These are phyloP conservation scores for Ceratobasidium sp. DNA, from an alignment of 1,284 basidiomycete species.

Conservation along the genomic window DNA sequence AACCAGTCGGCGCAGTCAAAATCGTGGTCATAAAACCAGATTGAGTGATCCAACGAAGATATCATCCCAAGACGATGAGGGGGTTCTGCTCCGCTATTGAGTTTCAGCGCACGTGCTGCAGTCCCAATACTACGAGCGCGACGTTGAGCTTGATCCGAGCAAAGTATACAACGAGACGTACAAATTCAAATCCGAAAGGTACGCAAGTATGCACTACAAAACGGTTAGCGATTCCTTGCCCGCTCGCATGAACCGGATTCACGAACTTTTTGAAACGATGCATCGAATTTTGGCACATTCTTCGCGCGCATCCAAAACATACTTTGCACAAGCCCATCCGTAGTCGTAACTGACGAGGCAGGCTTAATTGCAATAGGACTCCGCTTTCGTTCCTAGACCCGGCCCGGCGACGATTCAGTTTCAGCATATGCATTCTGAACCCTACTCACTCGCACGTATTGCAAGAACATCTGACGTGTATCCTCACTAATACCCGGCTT, in stretches of 20 bases:
- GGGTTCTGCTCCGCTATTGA: conserved; percentile 61
- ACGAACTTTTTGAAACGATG: conserved; percentile 78
- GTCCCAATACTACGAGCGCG: conserved; percentile 64
- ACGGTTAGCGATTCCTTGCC: background rate
- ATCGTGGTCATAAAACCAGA: conserved; percentile 78
- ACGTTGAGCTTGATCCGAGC: conserved; percentile 30
- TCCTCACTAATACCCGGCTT: conserved; percentile 52
- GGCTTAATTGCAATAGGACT: conserved; percentile 74
- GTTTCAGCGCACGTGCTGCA: conserved; percentile 67
- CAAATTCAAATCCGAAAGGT: conserved; percentile 86
- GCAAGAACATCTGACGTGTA: conserved; percentile 51
- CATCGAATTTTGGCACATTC: conserved; percentile 68
- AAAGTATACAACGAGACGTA: conserved; percentile 52
- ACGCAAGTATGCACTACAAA: conserved; percentile 81
- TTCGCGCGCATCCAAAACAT: conserved; percentile 81
- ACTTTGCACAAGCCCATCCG: conserved; percentile 53
- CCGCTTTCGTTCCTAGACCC: conserved; percentile 64
- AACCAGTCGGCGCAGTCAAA: conserved; percentile 83
- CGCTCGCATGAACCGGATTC: background rate
- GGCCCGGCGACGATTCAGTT: background rate
- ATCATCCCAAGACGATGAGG: conserved; percentile 70
- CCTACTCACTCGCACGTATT: conserved; percentile 58
- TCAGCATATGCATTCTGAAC: background rate
- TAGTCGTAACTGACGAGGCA: conserved; percentile 51
- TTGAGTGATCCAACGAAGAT: conserved; percentile 83